These are phyloP conservation scores for Annulohypoxylon truncatum DNA, from an alignment of 2,329 filamentous ascomycete genomes.

Conservation along the genomic window DNA sequence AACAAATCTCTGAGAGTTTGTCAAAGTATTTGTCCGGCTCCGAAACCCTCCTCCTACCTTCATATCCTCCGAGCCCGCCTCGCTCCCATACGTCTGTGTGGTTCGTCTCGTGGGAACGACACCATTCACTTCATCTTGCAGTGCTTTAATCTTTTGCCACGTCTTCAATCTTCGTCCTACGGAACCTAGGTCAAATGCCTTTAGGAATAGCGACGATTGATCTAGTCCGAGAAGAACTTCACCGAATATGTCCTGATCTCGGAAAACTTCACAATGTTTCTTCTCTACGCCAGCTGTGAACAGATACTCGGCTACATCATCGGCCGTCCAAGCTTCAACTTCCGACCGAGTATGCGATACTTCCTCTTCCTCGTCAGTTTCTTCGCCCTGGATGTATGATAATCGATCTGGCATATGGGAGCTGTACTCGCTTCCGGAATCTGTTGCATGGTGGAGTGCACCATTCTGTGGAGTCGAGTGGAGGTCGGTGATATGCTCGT, in stretches of 20 bases:
- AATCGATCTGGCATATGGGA: conserved; percentile 79
- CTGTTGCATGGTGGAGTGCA: conserved; percentile 67
- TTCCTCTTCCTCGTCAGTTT: conserved; percentile 93
- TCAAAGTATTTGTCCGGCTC: conserved; percentile 70
- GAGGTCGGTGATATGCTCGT: conserved; percentile 95
- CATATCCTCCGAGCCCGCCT: conserved; percentile 66
- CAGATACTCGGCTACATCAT: conserved; percentile 88
- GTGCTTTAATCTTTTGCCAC: conserved; percentile 93
- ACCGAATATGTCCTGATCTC: conserved; percentile 94
- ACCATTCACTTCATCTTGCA: conserved; percentile 86
- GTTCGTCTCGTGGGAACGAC: conserved; percentile 60
- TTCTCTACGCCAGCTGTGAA: conserved; percentile 87
- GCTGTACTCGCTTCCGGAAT: conserved; percentile 92
- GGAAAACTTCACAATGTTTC: conserved; percentile 92
- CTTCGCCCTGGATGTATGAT: conserved; percentile 93
- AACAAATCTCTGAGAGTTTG: conserved; percentile 58
- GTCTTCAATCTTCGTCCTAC: conserved; percentile 91
- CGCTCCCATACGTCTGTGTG: conserved; percentile 68
- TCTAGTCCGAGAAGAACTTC: conserved; percentile 96
- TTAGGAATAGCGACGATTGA: conserved; percentile 93
- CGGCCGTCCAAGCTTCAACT: conserved; percentile 82
- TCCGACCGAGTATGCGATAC: conserved; percentile 74
- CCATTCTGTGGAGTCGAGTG: conserved; percentile 66
- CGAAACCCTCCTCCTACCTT: conserved; percentile 55
- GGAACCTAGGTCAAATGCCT: conserved; percentile 92